Conservation (phyloP, 352 stramenopile genomes). For the Nothophytophthora sp. region DNA sequence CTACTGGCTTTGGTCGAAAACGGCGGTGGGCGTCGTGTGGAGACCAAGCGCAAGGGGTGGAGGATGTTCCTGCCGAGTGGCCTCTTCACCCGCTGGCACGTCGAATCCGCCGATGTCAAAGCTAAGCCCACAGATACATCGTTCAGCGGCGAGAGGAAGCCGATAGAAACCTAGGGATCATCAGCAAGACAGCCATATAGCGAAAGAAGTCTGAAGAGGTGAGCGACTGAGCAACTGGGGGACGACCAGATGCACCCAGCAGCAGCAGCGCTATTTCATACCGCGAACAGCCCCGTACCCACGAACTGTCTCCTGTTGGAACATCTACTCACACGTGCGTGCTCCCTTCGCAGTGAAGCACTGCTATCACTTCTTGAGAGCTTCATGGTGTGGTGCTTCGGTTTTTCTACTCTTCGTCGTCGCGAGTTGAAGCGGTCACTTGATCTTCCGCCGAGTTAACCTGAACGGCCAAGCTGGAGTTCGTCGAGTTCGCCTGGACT, state of each 20-base stretch:
- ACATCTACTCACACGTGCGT: no score
- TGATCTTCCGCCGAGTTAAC: conserved; percentile 46
- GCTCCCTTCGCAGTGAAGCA: no score
- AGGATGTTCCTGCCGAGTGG: conserved; percentile 11
- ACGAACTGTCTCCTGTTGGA: no score
- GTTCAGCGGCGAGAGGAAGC: conserved; percentile 9
- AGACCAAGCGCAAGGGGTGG: conserved; percentile 13
- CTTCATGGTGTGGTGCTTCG: not conserved
- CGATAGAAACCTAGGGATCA: not conserved
- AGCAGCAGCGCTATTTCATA: no score
- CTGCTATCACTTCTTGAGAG: conserved; percentile 6
- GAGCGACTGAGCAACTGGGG: no score
- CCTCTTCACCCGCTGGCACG: conserved; percentile 11
- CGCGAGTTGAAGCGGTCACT: conserved; percentile 5
- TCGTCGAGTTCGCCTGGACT: conserved; percentile 46
- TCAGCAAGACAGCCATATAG: no score
- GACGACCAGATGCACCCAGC: no score
- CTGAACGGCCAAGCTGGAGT: no score
- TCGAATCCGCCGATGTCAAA: not conserved
- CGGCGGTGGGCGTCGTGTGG: conserved; percentile 15
- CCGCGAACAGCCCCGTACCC: no score
- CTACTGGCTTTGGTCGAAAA: conserved; percentile 45
- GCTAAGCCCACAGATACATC: conserved; percentile 18
- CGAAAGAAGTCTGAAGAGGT: no score
- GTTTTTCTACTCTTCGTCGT: conserved; percentile 18